phyloP scores from a whole-genome alignment of 305 asterid genomes.

The Lippia alba region DNA sequence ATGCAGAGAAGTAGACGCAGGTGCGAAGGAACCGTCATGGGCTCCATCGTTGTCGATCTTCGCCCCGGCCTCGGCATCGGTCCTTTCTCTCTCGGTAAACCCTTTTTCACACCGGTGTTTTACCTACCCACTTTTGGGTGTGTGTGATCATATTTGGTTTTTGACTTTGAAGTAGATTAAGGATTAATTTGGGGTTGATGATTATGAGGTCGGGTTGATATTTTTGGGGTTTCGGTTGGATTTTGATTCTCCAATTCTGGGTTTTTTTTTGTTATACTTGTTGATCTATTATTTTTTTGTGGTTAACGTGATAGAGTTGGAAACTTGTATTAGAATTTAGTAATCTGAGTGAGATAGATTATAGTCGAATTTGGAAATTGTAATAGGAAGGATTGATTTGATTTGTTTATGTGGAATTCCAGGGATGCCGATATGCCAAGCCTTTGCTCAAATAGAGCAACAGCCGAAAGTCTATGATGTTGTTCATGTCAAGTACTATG shows the following conservation, averaged over 20 bases:
- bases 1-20: conserved; percentile 58
- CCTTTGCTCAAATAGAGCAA: conserved; percentile 87
- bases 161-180: not conserved
- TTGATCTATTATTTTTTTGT: not conserved
- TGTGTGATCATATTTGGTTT: not conserved
- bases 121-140: not conserved
- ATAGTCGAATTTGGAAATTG: not conserved
- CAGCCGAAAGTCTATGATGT: conserved; percentile 80
- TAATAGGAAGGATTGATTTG: conserved; percentile 16
- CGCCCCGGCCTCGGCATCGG: conserved; percentile 57
- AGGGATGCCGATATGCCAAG: conserved; percentile 94
- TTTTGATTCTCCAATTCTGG: not conserved
- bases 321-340: not conserved
- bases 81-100: conserved; percentile 50
- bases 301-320: not conserved
- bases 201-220: not conserved
- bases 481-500: conserved; percentile 91
- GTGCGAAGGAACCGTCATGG: conserved; percentile 58
- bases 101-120: not conserved
- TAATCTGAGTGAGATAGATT: not conserved
- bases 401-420: conserved; percentile 33
- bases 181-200: not conserved
- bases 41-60: conserved; percentile 55
- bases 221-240: not conserved
- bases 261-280: not conserved